A percentile compares a stretch with the other conserved stretches of the same genome.
Evolutionary conservation across 768 basidiomycete genomes (phyloP).

Genomic region (Lactarius vividus): DNA sequence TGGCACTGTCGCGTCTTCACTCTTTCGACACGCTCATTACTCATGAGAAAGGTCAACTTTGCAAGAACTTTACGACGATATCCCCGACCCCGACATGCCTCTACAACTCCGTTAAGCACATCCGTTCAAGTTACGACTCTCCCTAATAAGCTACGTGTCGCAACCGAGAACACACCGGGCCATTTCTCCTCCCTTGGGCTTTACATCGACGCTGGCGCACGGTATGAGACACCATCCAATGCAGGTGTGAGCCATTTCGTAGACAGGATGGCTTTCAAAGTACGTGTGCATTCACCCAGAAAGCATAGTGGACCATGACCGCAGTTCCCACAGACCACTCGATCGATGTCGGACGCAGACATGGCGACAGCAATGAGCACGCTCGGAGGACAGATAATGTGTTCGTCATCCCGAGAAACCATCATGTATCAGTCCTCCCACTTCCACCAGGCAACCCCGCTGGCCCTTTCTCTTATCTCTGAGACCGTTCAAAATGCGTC

Average conservation of each 20-base stretch:
- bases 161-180: slow-evolving; percentile 85
- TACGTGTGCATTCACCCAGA: slow-evolving; percentile 34
- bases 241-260: slow-evolving; percentile 89
- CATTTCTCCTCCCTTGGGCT: slow-evolving; percentile 94
- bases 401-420: slow-evolving; percentile 86
- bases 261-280: slow-evolving; percentile 97
- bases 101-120: slow-evolving; percentile 27
- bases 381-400: slow-evolving; percentile 89
- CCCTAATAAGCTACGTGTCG: slow-evolving; percentile 88
- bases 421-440: slow-evolving; percentile 99
- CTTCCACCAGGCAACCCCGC: slow-evolving; percentile 77
- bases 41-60: slow-evolving; percentile 23
- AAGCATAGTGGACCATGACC: slow-evolving; percentile 11
- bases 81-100: slow-evolving; percentile 18
- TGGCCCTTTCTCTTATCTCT: slow-evolving; percentile 83
- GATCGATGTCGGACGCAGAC: slow-evolving; percentile 63
- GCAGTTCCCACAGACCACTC: slow-evolving; percentile 57
- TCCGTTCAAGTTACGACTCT: slow-evolving; percentile 74
- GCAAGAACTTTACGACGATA: slow-evolving; percentile 17
- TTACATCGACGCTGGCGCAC: slow-evolving; percentile 89
- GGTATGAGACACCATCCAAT: slow-evolving; percentile 74
- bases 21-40: not conserved
- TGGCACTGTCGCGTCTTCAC: not conserved
- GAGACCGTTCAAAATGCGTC: slow-evolving; percentile 84
- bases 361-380: slow-evolving; percentile 81